Percentiles rank a stretch among this genome's conserved stretches.
These are phyloP conservation scores for Fusarium buxicola DNA, from an alignment of 2,329 filamentous ascomycete genomes.

Conservation along the genomic window DNA sequence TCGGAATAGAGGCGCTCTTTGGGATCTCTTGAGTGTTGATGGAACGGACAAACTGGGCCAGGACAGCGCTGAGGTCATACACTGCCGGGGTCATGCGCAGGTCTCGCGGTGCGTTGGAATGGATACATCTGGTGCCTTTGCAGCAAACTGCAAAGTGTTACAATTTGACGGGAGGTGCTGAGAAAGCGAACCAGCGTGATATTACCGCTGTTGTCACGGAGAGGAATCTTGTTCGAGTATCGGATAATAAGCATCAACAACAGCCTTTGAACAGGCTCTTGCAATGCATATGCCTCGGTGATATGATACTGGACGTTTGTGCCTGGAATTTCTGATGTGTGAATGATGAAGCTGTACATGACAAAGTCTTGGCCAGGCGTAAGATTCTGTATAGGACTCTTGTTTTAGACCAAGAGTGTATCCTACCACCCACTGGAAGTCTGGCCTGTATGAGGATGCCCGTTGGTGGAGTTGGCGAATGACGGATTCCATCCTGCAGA, in stretches of 20 bases:
- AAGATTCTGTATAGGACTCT: too few relatives aligned
- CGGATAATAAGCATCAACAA: conserved; percentile 35
- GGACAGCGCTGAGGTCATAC: background rate
- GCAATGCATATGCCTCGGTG: conserved; percentile 17
- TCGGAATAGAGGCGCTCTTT: background rate
- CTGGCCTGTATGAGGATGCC: too few relatives aligned
- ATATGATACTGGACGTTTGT: background rate
- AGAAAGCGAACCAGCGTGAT: conserved; percentile 27
- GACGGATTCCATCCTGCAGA: too few relatives aligned
- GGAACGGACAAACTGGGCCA: background rate
- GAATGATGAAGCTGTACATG: too few relatives aligned
- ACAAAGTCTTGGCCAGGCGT: too few relatives aligned
- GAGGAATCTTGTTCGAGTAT: conserved; percentile 44
- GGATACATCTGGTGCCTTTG: conserved; percentile 24
- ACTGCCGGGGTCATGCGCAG: background rate
- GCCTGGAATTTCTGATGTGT: background rate
- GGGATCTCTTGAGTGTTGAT: too few relatives aligned
- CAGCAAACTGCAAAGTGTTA: conserved; percentile 15
- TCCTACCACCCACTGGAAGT: too few relatives aligned
- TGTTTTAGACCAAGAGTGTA: too few relatives aligned
- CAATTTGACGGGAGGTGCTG: conserved; percentile 17
- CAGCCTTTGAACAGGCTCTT: conserved; percentile 16
- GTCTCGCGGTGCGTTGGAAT: conserved; percentile 3
- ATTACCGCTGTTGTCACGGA: conserved; percentile 30
- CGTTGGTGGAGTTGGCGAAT: too few relatives aligned